A percentile compares a stretch with the other conserved stretches of the same genome.
Evolutionary conservation across 208 protist species (phyloP).

Genomic region (Herpetomonas tarakana): DNA sequence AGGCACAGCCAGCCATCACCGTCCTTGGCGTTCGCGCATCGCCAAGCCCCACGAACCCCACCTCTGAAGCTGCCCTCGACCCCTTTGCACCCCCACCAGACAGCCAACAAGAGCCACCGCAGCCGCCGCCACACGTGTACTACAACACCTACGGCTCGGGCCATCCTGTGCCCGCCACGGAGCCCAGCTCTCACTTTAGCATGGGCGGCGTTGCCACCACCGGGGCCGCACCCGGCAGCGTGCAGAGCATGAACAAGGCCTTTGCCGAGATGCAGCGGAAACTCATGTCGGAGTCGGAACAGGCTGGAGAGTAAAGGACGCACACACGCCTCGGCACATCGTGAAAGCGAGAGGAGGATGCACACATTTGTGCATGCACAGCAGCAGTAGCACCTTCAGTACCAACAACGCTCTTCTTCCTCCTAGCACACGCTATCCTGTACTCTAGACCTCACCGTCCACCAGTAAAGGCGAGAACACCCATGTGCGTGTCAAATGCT

Average conservation of each 20-base stretch:
- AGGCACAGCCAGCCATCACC: conserved; percentile 1
- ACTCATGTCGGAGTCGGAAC: conserved; percentile 12
- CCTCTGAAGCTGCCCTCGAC: too few relatives aligned
- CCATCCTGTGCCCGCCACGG: background rate
- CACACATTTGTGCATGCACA: too few relatives aligned
- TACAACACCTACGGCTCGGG: background rate
- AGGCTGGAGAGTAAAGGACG: too few relatives aligned
- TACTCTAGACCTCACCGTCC: too few relatives aligned
- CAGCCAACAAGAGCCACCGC: background rate
- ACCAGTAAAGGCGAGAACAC: too few relatives aligned
- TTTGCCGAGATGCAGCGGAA: conserved; percentile 25
- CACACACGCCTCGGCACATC: too few relatives aligned
- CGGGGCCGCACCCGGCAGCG: too few relatives aligned
- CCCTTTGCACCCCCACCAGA: background rate
- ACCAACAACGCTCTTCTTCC: too few relatives aligned
- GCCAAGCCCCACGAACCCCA: background rate
- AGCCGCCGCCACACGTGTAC: background rate
- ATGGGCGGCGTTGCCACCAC: background rate
- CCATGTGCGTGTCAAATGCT: too few relatives aligned
- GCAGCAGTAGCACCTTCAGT: too few relatives aligned
- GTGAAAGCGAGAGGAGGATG: too few relatives aligned
- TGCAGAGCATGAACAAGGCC: conserved; percentile 1
- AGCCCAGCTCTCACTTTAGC: background rate
- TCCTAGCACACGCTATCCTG: too few relatives aligned
- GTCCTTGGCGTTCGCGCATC: background rate